Evolutionary conservation across 306 rosid species (phyloP).

Genomic region (Cucurbita ficifolia): DNA sequence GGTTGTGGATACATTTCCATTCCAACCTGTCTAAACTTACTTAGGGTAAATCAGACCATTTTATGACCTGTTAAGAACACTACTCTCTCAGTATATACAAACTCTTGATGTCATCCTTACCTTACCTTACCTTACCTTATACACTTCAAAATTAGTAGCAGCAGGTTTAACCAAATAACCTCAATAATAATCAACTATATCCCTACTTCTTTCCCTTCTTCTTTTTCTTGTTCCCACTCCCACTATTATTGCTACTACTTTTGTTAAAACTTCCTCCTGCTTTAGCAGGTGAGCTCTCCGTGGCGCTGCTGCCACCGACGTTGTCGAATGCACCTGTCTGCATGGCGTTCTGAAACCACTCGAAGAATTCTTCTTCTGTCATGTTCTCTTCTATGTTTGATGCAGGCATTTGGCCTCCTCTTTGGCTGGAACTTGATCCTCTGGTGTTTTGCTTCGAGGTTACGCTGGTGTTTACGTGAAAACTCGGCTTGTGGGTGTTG

Average conservation of each 20-base stretch:
- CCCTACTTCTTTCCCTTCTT: slow-evolving; percentile 64
- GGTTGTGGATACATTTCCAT: not conserved
- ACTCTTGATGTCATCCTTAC: not conserved
- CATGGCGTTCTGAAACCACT: slow-evolving; percentile 82
- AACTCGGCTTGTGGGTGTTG: slow-evolving; percentile 90
- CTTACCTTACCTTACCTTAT: not conserved
- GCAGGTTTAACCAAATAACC: not conserved
- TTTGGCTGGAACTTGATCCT: slow-evolving; percentile 67
- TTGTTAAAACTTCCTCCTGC: slow-evolving; percentile 40
- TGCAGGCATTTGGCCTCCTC: slow-evolving; percentile 49
- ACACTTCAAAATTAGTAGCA: slow-evolving; percentile 1
- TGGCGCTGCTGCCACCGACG: slow-evolving; percentile 18
- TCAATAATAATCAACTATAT: slow-evolving; percentile 28
- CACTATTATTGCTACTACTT: slow-evolving; percentile 10
- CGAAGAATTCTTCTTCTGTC: slow-evolving; percentile 86
- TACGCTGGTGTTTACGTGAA: slow-evolving; percentile 82
- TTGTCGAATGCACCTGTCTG: slow-evolving; percentile 61
- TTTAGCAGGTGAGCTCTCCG: slow-evolving; percentile 41
- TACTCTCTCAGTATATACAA: not conserved
- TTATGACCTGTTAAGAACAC: not conserved
- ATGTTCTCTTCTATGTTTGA: slow-evolving; percentile 56
- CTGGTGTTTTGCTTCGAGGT: slow-evolving; percentile 51
- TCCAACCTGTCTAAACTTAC: not conserved
- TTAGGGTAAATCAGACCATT: not conserved
- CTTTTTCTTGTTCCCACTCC: slow-evolving; percentile 53